Base-by-base conservation (phyloP, 768 basidiomycete species). In the Termitomyces titanicus region DNA sequence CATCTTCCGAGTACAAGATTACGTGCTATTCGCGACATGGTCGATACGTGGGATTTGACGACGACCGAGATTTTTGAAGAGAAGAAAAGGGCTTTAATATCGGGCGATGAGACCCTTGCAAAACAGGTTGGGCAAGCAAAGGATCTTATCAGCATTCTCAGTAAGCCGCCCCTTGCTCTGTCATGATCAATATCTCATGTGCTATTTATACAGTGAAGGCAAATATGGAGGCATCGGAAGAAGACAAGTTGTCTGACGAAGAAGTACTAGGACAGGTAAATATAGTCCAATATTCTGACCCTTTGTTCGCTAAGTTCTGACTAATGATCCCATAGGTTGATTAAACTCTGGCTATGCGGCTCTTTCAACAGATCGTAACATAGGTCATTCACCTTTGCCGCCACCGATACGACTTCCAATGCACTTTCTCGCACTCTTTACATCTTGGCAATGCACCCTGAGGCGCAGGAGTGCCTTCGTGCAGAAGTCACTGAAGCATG, bases 391-490 rank as follows among this genome's bases (percentile, higher is more conserved):
- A 60, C 66, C 13, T 69, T 73, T 40, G 69, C 70, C 2, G 72
- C 66, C 3, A 66, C 64, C 33, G 73, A 73, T 39, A 73, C 71
- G 1, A 73, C 71, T 2, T 65, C 71, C 3, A 47, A 55, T 1
- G 71, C 73, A 0, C 55, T 75, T 6, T 54, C 66, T 5, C 67
- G 69, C 17, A 65, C 60, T 5, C 57, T 74, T 22, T 61, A 64
- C 40, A 34, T 66, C 18, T 61, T 75, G 9, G 65, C 70, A 7
- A 44, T 55, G 1, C 62, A 70, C 51, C 69, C 57, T 2, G 68
- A 73, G 29, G 66, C 72, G n/a, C 67, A 78, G 33, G 53, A 22
- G 20, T 66, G 63, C 2, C 59, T 78, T 25, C 71, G 74, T 6
- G 61, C 67, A 34, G 78, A 79, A 55, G 67, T 80, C n/a, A 24